Percentiles rank a stretch among this genome's conserved stretches.
Evolutionary conservation across 208 protist species (phyloP).

Genomic region (Trypanosoma brucei): DNA sequence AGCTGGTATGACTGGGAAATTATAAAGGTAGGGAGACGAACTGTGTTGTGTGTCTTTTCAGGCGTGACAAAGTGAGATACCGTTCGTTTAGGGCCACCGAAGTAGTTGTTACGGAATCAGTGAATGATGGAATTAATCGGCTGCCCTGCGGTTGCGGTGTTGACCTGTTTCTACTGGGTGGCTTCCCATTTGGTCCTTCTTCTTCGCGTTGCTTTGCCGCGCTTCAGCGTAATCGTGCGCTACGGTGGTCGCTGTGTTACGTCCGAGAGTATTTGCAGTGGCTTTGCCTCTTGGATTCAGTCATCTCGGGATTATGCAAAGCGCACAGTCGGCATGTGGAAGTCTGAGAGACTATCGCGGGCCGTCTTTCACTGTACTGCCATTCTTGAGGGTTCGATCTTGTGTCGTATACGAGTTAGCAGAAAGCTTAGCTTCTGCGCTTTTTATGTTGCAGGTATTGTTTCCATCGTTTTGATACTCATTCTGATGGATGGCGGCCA

Average conservation of each 20-base stretch:
- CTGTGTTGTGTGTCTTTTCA: too few relatives aligned
- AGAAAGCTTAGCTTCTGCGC: conserved; percentile 35
- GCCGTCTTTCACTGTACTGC: not conserved
- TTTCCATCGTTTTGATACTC: conserved; percentile 19
- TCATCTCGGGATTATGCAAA: not conserved
- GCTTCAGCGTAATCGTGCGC: conserved; percentile 31
- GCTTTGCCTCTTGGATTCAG: not conserved
- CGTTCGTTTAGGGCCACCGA: too few relatives aligned
- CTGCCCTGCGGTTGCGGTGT: not conserved
- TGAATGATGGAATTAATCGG: too few relatives aligned
- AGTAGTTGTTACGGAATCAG: too few relatives aligned
- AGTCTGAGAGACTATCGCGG: not conserved
- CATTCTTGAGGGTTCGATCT: conserved; percentile 12
- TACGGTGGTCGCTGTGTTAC: conserved; percentile 40
- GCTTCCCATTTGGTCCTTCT: conserved; percentile 33
- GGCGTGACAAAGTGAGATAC: too few relatives aligned
- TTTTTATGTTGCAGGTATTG: conserved; percentile 52
- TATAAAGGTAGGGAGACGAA: too few relatives aligned
- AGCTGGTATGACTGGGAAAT: too few relatives aligned
- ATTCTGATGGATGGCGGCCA: not conserved
- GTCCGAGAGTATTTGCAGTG: not conserved
- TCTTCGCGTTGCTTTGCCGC: conserved; percentile 25
- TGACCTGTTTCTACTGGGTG: conserved; percentile 48
- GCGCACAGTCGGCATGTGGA: not conserved
- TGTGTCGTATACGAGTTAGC: conserved; percentile 26